Evolutionary conservation across 2,329 filamentous ascomycete genomes (phyloP), one percentile per base, ranked within the genome.

Genomic region (Colletotrichum sp.): DNA sequence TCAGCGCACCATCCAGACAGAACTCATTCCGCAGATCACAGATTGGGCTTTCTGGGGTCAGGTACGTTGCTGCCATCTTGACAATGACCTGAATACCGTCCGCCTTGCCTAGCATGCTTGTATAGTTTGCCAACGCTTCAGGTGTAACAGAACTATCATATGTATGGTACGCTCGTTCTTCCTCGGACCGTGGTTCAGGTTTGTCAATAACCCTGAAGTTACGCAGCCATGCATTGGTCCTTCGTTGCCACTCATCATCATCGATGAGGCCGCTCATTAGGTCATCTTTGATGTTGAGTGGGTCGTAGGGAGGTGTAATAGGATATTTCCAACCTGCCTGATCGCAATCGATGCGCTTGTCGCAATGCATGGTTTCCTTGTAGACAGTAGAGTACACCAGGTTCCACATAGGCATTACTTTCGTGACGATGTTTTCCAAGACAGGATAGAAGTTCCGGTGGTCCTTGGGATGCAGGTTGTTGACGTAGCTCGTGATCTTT

Each of bases 1-100:
- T 81, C 32, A 69, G 66, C 13, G 36, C 49, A 13, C 72, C 72
- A 16, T 69, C 72, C 26, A 77, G 15, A 30, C n/a, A 8, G 16
- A 64, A 72, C 12, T 49, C 30, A 16, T 32, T 66, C 8, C 13
- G 10, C 8, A 24, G 15, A 24, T 67, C 21, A 24, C 28, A 67
- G 7, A 60, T 21, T 3, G 60, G 60, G 24, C 10, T 55, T n/a
- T 69, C 52, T 6, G 63, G 69, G 9, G 71, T 69, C 18, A 5
- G 64, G 5, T 62, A 16, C 12, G 52, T 21, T 7, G 63, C 57
- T 9, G 21, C 21, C 64, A 62, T 24, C 52, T 62, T 69, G 26
- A 72, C 64, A 24, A 72, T 26, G 6, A 72, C 62, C 24, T 72
- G 32, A 9, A 72, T 34, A 8, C 32, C 24, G 4, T 10, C 21